These are phyloP conservation scores for Aureobasidium sp. DNA, from an alignment of 2,329 filamentous ascomycete species.

Conservation along the genomic window DNA sequence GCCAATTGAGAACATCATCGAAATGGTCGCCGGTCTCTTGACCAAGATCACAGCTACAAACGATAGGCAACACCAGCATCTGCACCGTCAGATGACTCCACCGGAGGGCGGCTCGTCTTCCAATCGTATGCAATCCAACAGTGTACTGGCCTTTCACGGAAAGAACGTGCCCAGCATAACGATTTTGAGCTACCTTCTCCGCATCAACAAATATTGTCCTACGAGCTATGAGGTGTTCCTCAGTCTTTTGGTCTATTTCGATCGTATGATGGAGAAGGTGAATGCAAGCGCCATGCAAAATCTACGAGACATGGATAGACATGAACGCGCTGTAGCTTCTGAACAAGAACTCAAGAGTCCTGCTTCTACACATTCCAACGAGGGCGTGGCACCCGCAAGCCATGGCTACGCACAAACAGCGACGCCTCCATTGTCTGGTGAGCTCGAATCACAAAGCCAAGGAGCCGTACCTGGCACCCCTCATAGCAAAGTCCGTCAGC, in stretches of 20 bases:
- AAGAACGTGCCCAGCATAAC: conserved; percentile 98
- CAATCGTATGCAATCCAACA: conserved; percentile 54
- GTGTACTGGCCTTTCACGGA: conserved; percentile 89
- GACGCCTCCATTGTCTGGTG: conserved; percentile 43
- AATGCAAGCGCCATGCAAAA: conserved; percentile 70
- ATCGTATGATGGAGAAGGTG: conserved; percentile 95
- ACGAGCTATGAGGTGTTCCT: conserved; percentile 98
- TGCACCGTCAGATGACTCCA: conserved; percentile 65
- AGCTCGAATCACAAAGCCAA: conserved; percentile 32
- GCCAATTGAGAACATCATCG: conserved; percentile 95
- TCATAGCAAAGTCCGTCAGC: conserved; percentile 26
- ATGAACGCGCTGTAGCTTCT: conserved; percentile 21
- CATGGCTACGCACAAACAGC: conserved; percentile 32
- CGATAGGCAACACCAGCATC: conserved; percentile 82
- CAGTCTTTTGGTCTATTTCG: conserved; percentile 92
- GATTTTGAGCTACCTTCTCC: conserved; percentile 87
- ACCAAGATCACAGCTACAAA: conserved; percentile 98
- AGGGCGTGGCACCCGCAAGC: conserved; percentile 21
- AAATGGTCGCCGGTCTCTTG: conserved; percentile 94
- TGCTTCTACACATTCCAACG: conserved; percentile 16
- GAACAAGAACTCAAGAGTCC: conserved; percentile 17
- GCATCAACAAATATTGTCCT: conserved; percentile 98
- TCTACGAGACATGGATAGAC: conserved; percentile 45
- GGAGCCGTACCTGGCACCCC: conserved; percentile 27
- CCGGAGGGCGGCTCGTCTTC: conserved; percentile 51